Conservation (phyloP, 108 stramenopile species). For the Phaeodactylum tricornutum region DNA sequence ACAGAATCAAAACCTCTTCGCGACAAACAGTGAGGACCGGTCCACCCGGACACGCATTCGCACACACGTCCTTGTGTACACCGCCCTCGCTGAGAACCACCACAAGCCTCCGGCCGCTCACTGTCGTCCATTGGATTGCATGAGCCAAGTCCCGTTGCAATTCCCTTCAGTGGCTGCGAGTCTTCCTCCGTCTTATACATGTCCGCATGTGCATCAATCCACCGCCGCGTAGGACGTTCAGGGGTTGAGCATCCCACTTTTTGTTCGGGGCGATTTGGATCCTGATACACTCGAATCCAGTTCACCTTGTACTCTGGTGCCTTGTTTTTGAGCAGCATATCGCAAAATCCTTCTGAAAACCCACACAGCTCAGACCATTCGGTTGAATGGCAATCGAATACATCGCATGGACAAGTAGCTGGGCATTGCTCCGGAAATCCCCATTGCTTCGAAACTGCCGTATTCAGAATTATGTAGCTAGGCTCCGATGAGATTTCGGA, state of each 20-base stretch:
- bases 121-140: conserved; percentile 31
- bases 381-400: conserved; percentile 72
- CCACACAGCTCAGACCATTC: conserved; percentile 72
- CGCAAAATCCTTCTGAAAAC: conserved; percentile 84
- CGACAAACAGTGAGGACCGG: conserved; percentile 78
- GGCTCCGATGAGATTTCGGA: conserved; percentile 89
- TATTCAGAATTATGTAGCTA: conserved; percentile 89
- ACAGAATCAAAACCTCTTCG: conserved; percentile 47
- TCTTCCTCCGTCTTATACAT: conserved; percentile 64
- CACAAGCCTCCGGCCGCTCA: conserved; percentile 34
- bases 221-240: conserved; percentile 79
- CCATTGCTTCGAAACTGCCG: conserved; percentile 90
- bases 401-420: conserved; percentile 58
- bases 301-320: conserved; percentile 72
- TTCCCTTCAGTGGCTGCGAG: conserved; percentile 53
- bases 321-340: conserved; percentile 52
- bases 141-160: conserved; percentile 56
- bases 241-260: conserved; percentile 86
- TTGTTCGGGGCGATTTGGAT: conserved; percentile 60
- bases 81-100: conserved; percentile 46
- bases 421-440: conserved; percentile 80
- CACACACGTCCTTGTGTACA: conserved; percentile 53
- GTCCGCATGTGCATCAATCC: conserved; percentile 80
- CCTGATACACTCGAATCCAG: conserved; percentile 86
- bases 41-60: conserved; percentile 61